A percentile compares a stretch with the other conserved stretches of the same genome.
phyloP scores from a whole-genome alignment of 1,284 basidiomycete genomes.

The Rhodotorula sp. region DNA sequence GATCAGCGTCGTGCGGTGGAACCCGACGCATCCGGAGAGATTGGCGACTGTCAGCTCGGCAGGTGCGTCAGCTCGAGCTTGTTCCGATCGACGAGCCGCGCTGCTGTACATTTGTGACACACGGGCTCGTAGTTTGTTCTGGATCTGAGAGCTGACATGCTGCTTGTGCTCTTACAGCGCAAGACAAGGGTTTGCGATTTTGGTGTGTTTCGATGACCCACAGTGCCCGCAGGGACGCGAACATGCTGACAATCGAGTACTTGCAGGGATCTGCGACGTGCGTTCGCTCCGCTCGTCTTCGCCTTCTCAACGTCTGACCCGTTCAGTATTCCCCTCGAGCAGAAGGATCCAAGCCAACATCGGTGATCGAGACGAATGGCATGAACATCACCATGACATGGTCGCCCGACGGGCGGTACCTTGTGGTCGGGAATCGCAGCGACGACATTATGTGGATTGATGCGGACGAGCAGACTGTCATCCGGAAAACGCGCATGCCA shows the following conservation, averaged over 20 bases:
- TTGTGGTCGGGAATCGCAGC: conserved; percentile 29
- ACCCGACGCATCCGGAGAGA: conserved; percentile 36
- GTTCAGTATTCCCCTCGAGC: neutral
- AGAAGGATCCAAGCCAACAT: conserved; percentile 37
- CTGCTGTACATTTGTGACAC: neutral
- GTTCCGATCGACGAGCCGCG: neutral
- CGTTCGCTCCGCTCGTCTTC: neutral
- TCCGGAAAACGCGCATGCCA: conserved; percentile 7
- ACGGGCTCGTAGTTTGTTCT: too few species aligned
- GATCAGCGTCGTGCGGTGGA: conserved; percentile 35
- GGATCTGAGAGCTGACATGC: neutral
- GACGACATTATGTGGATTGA: conserved; percentile 37
- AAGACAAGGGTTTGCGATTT: conserved; percentile 36
- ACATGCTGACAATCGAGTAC: neutral
- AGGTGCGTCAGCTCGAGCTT: conserved; percentile 10
- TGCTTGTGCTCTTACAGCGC: neutral
- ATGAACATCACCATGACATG: conserved; percentile 40
- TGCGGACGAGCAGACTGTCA: conserved; percentile 22
- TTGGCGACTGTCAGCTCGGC: conserved; percentile 34
- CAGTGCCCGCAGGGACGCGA: neutral
- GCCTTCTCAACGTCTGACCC: neutral
- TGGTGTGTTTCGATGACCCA: conserved; percentile 17
- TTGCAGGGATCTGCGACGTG: conserved; percentile 41
- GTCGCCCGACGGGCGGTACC: conserved; percentile 37
- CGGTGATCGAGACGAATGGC: conserved; percentile 30